Conservation (phyloP, 225 moss, liverwort and hornwort genomes). For the Thuidium tamariscinum region DNA sequence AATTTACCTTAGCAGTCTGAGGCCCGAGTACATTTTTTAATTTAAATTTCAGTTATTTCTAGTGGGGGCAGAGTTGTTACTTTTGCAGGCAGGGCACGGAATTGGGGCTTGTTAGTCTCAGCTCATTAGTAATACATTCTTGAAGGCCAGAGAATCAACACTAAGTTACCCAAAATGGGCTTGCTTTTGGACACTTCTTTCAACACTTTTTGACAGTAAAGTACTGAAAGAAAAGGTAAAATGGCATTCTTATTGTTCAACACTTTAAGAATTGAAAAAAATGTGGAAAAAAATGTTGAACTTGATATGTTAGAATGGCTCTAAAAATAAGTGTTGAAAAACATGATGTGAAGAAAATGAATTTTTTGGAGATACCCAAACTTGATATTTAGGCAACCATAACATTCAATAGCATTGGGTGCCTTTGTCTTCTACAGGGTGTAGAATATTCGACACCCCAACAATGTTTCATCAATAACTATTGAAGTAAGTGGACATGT, state of each 20-base stretch:
- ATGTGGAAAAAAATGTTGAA: not conserved
- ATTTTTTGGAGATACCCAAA: not conserved
- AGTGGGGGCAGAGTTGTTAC: not conserved
- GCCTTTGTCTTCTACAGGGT: too few species aligned
- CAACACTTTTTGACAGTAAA: not conserved
- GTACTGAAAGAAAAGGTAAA: not conserved
- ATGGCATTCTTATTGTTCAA: not conserved
- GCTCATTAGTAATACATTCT: not conserved
- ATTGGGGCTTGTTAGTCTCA: not conserved
- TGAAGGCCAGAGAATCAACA: too few species aligned
- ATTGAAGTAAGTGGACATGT: too few species aligned
- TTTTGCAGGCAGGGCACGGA: too few species aligned
- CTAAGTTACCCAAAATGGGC: not conserved
- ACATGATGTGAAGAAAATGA: rapidly evolving
- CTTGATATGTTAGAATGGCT: not conserved
- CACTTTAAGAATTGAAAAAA: not conserved
- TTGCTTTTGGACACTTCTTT: not conserved
- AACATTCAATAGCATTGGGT: too few species aligned
- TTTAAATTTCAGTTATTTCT: not conserved
- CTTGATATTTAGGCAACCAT: not conserved
- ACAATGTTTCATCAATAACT: too few species aligned
- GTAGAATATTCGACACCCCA: too few species aligned
- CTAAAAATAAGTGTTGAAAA: not conserved
- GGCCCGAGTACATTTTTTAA: not conserved
- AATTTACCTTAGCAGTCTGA: not conserved